A percentile compares a stretch with the other conserved stretches of the same genome.
Conservation (phyloP, 495 filamentous ascomycete species). For the Friedmanniomyces simplex region DNA sequence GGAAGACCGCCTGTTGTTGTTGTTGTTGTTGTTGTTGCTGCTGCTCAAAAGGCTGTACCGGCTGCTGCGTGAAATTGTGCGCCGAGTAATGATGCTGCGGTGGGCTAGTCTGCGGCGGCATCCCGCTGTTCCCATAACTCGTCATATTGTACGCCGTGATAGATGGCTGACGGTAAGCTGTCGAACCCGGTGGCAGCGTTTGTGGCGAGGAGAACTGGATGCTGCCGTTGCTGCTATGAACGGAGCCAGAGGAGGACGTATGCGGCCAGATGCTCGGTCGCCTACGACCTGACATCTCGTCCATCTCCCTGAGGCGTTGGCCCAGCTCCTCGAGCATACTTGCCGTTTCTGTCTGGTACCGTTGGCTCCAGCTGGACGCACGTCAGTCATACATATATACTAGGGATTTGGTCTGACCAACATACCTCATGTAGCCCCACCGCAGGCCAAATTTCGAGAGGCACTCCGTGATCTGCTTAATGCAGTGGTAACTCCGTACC, state of each 20-base stretch:
- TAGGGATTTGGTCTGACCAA: background rate
- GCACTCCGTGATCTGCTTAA: slow-evolving; percentile 29
- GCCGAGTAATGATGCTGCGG: slow-evolving; percentile 1
- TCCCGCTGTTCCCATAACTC: background rate
- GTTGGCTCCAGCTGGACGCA: slow-evolving; percentile 17
- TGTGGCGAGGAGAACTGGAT: slow-evolving; percentile 7
- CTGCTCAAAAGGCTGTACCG: background rate
- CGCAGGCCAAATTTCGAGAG: slow-evolving; percentile 27
- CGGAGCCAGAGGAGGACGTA: slow-evolving; percentile 6
- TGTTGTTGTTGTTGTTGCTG: slow-evolving; percentile 9
- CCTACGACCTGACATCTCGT: background rate
- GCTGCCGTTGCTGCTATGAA: slow-evolving; percentile 18
- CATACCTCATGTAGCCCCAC: slow-evolving; percentile 31
- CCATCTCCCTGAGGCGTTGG: slow-evolving; percentile 10
- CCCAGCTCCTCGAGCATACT: slow-evolving; percentile 12
- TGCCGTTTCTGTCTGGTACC: slow-evolving; percentile 9
- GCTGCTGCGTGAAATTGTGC: background rate
- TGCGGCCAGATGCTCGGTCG: slow-evolving; percentile 16
- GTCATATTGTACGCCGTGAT: slow-evolving; percentile 9
- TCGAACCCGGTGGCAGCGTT: background rate
- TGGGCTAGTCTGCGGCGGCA: background rate
- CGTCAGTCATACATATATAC: background rate
- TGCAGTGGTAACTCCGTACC: slow-evolving; percentile 20
- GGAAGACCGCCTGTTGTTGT: background rate
- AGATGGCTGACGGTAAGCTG: slow-evolving; percentile 2